These are phyloP conservation scores for Deuterostichococcus epilithicus DNA, from an alignment of 139 green algal species.

Conservation along the genomic window DNA sequence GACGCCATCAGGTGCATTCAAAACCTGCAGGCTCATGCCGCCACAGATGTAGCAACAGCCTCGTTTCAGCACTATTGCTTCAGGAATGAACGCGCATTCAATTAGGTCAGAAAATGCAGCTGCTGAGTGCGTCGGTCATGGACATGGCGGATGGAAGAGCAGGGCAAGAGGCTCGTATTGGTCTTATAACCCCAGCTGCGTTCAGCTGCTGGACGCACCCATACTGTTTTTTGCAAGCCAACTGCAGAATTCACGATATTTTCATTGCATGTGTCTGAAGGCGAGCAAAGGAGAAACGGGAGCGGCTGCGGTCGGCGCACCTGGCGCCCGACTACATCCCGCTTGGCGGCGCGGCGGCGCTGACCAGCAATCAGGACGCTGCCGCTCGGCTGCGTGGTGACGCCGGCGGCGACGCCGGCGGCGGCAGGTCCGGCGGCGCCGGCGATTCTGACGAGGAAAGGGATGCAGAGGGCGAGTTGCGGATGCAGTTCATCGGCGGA, in stretches of 20 bases:
- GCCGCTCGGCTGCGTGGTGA: background rate
- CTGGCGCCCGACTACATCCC: conserved; percentile 76
- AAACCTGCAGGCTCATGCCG: too few relatives aligned
- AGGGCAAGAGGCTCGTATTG: too few relatives aligned
- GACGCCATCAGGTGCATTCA: conserved; percentile 56
- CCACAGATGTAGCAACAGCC: too few relatives aligned
- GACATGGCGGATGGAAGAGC: too few relatives aligned
- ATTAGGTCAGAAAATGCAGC: too few relatives aligned
- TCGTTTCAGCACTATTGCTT: too few relatives aligned
- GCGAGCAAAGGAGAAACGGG: conserved; percentile 68
- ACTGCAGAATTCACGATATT: background rate
- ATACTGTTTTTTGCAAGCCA: background rate
- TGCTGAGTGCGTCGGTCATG: too few relatives aligned
- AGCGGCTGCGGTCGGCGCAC: conserved; percentile 61
- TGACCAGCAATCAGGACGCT: conserved; percentile 11
- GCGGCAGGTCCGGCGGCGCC: background rate
- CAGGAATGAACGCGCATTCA: too few relatives aligned
- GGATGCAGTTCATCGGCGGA: conserved; percentile 57
- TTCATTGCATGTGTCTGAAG: conserved; percentile 15
- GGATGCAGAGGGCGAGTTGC: conserved; percentile 42
- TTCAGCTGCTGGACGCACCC: background rate
- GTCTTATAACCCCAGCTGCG: too few relatives aligned
- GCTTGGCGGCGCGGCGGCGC: conserved; percentile 13
- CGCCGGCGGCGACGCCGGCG: background rate
- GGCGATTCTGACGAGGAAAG: conserved; percentile 38